Conservation (phyloP, 2,329 filamentous ascomycete genomes). For the Pseudomassariella vexata region DNA sequence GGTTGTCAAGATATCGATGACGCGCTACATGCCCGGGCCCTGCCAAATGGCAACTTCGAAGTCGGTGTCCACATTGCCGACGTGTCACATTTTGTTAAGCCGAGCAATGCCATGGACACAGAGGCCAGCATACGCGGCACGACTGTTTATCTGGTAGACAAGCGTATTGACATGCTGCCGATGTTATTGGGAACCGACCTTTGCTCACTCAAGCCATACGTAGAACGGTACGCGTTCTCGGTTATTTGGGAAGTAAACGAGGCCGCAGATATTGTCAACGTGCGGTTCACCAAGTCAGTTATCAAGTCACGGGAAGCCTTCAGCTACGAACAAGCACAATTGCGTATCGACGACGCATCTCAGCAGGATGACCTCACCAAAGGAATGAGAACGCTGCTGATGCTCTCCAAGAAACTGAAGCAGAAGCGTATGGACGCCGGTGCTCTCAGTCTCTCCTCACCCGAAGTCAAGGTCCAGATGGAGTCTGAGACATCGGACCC, state of each 20-base stretch:
- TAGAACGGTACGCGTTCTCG: slow-evolving; percentile 88
- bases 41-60: slow-evolving; percentile 91
- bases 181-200: slow-evolving; percentile 93
- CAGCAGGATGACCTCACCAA: slow-evolving; percentile 85
- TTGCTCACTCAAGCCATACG: slow-evolving; percentile 93
- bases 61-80: slow-evolving; percentile 98
- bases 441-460: slow-evolving; percentile 91
- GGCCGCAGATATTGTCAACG: slow-evolving; percentile 76
- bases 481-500: slow-evolving; percentile 96
- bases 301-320: slow-evolving; percentile 96
- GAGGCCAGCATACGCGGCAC: slow-evolving; percentile 93
- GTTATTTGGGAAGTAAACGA: slow-evolving; percentile 83
- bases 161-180: slow-evolving; percentile 98
- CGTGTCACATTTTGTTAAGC: slow-evolving; percentile 98
- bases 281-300: slow-evolving; percentile 94
- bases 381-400: slow-evolving; percentile 81
- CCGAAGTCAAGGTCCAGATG: slow-evolving; percentile 91
- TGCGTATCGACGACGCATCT: slow-evolving; percentile 83
- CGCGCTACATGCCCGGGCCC: slow-evolving; percentile 76
- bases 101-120: slow-evolving; percentile 92
- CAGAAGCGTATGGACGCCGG: slow-evolving; percentile 96
- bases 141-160: slow-evolving; percentile 95
- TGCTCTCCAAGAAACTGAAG: slow-evolving; percentile 86
- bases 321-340: slow-evolving; percentile 93
- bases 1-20: slow-evolving; percentile 99